Percentiles rank a stretch among this genome's conserved stretches.
Evolutionary conservation across 2,329 filamentous ascomycete genomes (phyloP).

Genomic region (Colletotrichum chrysophilum): DNA sequence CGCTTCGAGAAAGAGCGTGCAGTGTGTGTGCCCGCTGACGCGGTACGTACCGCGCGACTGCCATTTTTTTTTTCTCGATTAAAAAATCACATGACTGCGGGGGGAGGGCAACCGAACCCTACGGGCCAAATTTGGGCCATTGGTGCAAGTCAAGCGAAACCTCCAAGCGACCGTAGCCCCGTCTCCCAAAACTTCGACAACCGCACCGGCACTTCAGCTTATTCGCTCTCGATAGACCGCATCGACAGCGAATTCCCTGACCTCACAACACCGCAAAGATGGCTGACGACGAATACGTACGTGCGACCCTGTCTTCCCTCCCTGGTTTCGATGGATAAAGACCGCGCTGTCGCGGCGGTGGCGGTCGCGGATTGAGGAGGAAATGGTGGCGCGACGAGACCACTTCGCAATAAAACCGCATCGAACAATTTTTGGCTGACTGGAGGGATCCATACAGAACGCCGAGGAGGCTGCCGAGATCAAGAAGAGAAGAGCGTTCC

Average conservation of each 20-base stretch:
- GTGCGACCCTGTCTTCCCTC: constrained; percentile 43
- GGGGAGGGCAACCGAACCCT: constrained; percentile 22
- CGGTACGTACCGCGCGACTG: not conserved
- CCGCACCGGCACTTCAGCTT: constrained; percentile 27
- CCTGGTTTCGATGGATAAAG: constrained; percentile 4
- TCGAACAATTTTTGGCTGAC: constrained; percentile 32
- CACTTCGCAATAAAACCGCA: not conserved
- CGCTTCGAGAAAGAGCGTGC: not conserved
- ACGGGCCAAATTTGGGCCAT: constrained; percentile 1
- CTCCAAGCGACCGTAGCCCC: constrained; percentile 15
- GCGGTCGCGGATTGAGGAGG: not conserved
- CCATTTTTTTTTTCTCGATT: not conserved
- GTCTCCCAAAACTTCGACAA: constrained; percentile 18
- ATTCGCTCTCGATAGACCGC: constrained; percentile 47
- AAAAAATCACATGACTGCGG: constrained; percentile 17
- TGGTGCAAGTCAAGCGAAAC: constrained; percentile 19
- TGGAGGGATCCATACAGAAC: constrained; percentile 64
- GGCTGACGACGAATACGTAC: constrained; percentile 89
- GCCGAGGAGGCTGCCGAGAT: constrained; percentile 98
- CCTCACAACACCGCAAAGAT: constrained; percentile 63
- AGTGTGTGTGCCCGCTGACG: not conserved
- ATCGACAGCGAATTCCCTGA: constrained; percentile 49
- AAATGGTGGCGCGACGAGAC: not conserved
- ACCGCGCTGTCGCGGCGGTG: not conserved
- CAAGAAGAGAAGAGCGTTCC: constrained; percentile 99